Evolutionary conservation across 2,329 filamentous ascomycete species (phyloP).

Genomic region (Teratosphaeria viscida): DNA sequence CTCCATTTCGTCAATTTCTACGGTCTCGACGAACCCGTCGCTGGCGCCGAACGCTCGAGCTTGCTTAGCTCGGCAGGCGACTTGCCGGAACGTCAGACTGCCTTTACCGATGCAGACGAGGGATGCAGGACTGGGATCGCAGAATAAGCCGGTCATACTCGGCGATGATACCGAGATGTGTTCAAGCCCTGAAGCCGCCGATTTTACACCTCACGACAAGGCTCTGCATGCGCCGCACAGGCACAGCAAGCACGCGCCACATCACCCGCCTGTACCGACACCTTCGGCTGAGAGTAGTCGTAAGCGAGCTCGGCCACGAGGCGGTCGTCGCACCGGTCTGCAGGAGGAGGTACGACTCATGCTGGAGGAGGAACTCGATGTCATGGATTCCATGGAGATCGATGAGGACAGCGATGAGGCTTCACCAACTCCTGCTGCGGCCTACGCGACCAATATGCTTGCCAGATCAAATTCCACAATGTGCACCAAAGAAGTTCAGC

Average conservation of each 20-base stretch:
- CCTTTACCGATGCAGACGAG: conserved; percentile 18
- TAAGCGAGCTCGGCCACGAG: conserved; percentile 23
- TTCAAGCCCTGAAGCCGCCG: conserved; percentile 18
- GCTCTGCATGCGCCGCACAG: conserved; percentile 21
- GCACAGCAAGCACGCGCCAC: conserved; percentile 20
- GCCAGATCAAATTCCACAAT: conserved; percentile 7
- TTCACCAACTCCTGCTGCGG: conserved; percentile 18
- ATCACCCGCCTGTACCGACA: conserved; percentile 2
- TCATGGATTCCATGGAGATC: conserved; percentile 17
- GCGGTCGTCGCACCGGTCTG: conserved; percentile 22
- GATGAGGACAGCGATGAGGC: conserved; percentile 10
- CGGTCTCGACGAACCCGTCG: conserved; percentile 30
- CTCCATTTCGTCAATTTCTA: conserved; percentile 44
- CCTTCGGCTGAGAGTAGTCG: conserved; percentile 13
- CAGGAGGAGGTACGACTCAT: conserved; percentile 26
- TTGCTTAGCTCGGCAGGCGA: conserved; percentile 43
- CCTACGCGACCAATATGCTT: conserved; percentile 17
- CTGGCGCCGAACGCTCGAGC: conserved; percentile 38
- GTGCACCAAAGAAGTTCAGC: conserved; percentile 14
- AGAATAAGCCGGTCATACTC: conserved; percentile 20
- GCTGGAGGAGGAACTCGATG: conserved; percentile 20
- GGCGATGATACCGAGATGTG: conserved; percentile 21
- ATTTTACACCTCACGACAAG: conserved; percentile 24
- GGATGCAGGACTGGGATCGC: conserved; percentile 17
- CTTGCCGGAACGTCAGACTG: conserved; percentile 38